Evolutionary conservation across 2,329 filamentous ascomycete species (phyloP), one percentile per base, ranked within the genome.

Genomic region (Chaetomiaceae sp.): DNA sequence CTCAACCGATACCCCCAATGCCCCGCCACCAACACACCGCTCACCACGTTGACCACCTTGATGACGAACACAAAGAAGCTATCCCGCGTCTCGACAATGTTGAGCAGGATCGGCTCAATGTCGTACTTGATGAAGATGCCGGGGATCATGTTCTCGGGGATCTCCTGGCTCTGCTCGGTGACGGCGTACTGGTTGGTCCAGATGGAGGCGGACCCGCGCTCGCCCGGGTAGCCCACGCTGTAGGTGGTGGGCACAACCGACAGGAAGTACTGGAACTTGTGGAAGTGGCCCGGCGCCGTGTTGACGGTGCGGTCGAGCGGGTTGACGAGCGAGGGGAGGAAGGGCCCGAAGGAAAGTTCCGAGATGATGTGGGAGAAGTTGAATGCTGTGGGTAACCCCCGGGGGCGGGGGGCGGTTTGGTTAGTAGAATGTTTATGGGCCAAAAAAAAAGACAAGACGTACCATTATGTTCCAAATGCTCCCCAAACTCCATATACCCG

Each of bases 71-170:
- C 76, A 59, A 96, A 71, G 54, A 96, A 75, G 38, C 87, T 79
- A 53, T 86, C 85, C 65, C 90, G 83, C 65, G 84, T 83, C 73
- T 97, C 92, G 57, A 86, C 86, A 37, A 99, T 86, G 25, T 87
- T 85, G 48, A 99, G 76, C 68, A 94, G 75, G 63, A 99, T 91
- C 1, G 94, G 94, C 76, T 99, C 94, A 63, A 99, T 96, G 68
- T 97, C 92, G 73, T 95, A 99, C 75, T 97, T 99, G 80, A 99
- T 89, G 69, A 97, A 99, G 57, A 99, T 84, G 29, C 94, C 94
- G 0, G 94, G 94, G 1, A 96, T 81, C 54, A 75, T 73, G 62
- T 77, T 83, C 64, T 95, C 87, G 50, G 77, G 75, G 37, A 95
- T 79, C 32, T 77, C 73, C 64, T 85, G 82, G 62, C 81, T 86